A percentile compares a stretch with the other conserved stretches of the same genome.
phyloP scores from a whole-genome alignment of 1,284 basidiomycete genomes.

The Trametes pubescens region DNA sequence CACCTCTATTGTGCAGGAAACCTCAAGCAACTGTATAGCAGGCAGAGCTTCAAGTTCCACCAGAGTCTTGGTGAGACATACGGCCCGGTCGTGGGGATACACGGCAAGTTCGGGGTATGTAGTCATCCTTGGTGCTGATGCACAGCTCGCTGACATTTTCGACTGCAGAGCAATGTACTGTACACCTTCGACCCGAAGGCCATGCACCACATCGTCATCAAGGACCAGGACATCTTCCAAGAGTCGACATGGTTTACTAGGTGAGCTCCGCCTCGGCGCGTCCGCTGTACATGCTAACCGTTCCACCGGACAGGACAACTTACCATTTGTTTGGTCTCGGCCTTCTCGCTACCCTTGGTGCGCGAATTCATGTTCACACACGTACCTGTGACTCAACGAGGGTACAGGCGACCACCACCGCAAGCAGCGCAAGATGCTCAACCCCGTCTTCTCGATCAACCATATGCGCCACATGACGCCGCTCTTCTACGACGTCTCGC shows the following conservation, averaged over 20 bases:
- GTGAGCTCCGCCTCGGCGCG: slow-evolving; percentile 3
- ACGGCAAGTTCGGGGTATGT: neutral
- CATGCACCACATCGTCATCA: slow-evolving; percentile 42
- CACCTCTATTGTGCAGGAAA: neutral
- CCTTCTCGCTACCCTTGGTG: slow-evolving; percentile 16
- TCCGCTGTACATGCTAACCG: neutral
- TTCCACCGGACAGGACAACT: neutral
- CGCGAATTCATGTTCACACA: neutral
- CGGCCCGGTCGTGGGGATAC: neutral
- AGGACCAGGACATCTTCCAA: slow-evolving; percentile 43
- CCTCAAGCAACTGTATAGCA: slow-evolving; percentile 9
- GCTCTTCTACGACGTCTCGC: slow-evolving; percentile 31
- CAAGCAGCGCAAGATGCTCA: slow-evolving; percentile 36
- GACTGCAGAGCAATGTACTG: slow-evolving; percentile 30
- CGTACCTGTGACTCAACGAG: too few relatives aligned
- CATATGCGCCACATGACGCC: slow-evolving; percentile 40
- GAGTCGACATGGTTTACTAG: slow-evolving; percentile 29
- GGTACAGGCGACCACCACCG: slow-evolving; percentile 25
- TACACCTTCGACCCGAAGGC: slow-evolving; percentile 40
- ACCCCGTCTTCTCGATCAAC: slow-evolving; percentile 36
- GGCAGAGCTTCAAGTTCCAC: neutral
- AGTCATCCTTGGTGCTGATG: too few relatives aligned
- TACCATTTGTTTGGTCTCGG: slow-evolving; percentile 14
- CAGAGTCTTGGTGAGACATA: neutral
- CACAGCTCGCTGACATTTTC: neutral